phyloP scores from a whole-genome alignment of 1,284 basidiomycete species.

The Apiotrichum domesticum region DNA sequence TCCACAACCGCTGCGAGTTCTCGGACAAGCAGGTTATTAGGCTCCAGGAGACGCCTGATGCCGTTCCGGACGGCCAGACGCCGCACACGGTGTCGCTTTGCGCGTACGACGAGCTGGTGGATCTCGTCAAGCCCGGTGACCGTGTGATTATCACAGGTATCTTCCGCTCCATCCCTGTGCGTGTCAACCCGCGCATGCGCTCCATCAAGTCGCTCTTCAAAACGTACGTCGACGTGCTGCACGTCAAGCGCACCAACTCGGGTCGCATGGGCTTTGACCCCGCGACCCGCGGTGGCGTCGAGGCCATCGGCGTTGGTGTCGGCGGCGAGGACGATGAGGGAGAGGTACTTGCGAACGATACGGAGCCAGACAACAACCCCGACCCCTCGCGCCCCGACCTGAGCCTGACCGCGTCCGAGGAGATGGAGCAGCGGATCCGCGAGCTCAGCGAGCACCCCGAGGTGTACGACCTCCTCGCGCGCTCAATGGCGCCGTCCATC shows the following conservation, averaged over 20 bases:
- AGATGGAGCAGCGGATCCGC: constrained; percentile 57
- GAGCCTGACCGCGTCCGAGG: constrained; percentile 42
- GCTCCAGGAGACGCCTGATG: constrained; percentile 95
- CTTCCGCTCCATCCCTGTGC: constrained; percentile 87
- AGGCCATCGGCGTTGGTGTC: constrained; percentile 67
- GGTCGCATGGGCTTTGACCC: constrained; percentile 72
- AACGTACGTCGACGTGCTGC: constrained; percentile 93
- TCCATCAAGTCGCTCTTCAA: constrained; percentile 91
- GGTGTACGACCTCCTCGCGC: constrained; percentile 78
- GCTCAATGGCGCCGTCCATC: constrained; percentile 86
- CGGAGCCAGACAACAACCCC: too few species aligned
- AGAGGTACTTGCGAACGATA: constrained; percentile 46
- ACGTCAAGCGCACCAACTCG: constrained; percentile 69
- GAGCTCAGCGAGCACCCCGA: constrained; percentile 70
- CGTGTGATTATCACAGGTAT: constrained; percentile 86
- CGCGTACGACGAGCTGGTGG: constrained; percentile 95
- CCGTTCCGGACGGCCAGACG: constrained; percentile 95
- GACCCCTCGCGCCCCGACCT: constrained; percentile 48
- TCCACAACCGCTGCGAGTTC: constrained; percentile 96
- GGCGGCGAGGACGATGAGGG: constrained; percentile 72
- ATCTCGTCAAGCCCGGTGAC: constrained; percentile 91
- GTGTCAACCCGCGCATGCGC: constrained; percentile 85
- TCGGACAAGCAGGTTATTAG: constrained; percentile 92
- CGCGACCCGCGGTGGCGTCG: constrained; percentile 59
- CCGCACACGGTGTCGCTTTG: constrained; percentile 94